Base-by-base conservation (phyloP, 176 grass and related monocot genomes). In the Elymus sibiricus region DNA sequence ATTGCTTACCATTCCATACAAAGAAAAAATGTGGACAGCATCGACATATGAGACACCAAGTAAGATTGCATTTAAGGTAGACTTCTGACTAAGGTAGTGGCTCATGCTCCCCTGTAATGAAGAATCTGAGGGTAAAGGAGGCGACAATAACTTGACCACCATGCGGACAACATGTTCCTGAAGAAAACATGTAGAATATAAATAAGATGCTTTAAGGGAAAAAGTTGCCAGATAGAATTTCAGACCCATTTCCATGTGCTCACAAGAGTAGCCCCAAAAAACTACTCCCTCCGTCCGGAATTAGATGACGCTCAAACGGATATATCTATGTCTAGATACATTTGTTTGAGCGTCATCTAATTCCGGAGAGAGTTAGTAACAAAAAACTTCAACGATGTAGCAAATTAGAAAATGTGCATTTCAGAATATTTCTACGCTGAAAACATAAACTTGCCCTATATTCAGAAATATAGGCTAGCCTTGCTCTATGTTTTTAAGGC, bases 151-250 rank as follows among this genome's bases (percentile, higher is more conserved):
- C 85, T 91, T 92, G 76, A 99, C 72, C 65, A 96, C 80, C 90
- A 91, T 87, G 64, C 39, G 31, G 58, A 94, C 97, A 24, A 90
- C 94, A 96, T 99, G 92, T 85, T 99, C 97, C 97, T 99, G 82
- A 76, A 22, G 32, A 63, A 62, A 74, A 83, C 63, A 79, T 38
- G 75, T 59, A 66, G 16, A 68, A 69, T 61, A 68, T 44, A 84
- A 75, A 22, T 83, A 86, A 88, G 28, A 80, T 47, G 19, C 35
- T 65, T 65, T 64, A 40, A 77, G 8, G 59, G 29, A 82, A 38
- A 38, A 76, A 64, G 32, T 69, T 62, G 38, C 53, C 39, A 74
- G 2, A 76, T 59, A 49, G 56, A 84, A 67, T 73, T 19, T 22
- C 51, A 64, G 34, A 38, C 17, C 14, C 19, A 16, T 82, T 32